Percentiles rank a stretch among this genome's conserved stretches.
Conservation (phyloP, 2,329 filamentous ascomycete species). For the Westerdykella ornata region DNA sequence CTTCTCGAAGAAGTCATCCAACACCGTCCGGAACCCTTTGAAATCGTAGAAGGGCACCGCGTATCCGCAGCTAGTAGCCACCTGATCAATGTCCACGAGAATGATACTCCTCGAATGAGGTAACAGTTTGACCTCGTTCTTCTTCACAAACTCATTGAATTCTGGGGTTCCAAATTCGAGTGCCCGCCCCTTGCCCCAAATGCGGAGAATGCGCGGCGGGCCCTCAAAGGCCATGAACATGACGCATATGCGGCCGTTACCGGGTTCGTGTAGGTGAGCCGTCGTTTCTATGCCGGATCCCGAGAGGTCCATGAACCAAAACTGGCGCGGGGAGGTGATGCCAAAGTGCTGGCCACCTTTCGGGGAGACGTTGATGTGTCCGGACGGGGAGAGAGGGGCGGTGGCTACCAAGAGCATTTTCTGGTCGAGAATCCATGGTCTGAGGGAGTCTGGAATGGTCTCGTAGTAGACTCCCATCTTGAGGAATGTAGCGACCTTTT, state of each 20-base stretch:
- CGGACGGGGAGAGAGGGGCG: constrained; percentile 35
- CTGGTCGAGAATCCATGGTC: constrained; percentile 41
- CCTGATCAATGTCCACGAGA: constrained; percentile 40
- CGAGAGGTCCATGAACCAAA: constrained; percentile 43
- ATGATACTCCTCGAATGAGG: constrained; percentile 39
- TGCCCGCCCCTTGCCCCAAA: constrained; percentile 38
- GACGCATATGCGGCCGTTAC: constrained; percentile 40
- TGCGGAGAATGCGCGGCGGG: constrained; percentile 38
- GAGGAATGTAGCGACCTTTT: neutral
- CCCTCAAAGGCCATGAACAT: constrained; percentile 41
- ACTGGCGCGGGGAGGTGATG: constrained; percentile 34
- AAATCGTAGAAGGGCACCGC: constrained; percentile 43
- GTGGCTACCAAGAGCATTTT: constrained; percentile 42
- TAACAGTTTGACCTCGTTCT: constrained; percentile 25
- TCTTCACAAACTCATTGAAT: constrained; percentile 31
- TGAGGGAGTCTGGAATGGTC: constrained; percentile 35
- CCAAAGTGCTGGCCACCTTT: constrained; percentile 43
- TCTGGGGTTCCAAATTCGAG: constrained; percentile 36
- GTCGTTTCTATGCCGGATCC: constrained; percentile 42
- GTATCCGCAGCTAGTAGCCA: constrained; percentile 40
- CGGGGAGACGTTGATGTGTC: constrained; percentile 44
- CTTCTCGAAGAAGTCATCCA: constrained; percentile 40
- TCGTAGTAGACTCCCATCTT: constrained; percentile 43
- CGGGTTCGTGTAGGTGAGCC: constrained; percentile 38
- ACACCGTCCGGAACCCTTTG: constrained; percentile 33